Base-by-base conservation (phyloP, 306 rosid genomes). In the Cajanus cajan region DNA sequence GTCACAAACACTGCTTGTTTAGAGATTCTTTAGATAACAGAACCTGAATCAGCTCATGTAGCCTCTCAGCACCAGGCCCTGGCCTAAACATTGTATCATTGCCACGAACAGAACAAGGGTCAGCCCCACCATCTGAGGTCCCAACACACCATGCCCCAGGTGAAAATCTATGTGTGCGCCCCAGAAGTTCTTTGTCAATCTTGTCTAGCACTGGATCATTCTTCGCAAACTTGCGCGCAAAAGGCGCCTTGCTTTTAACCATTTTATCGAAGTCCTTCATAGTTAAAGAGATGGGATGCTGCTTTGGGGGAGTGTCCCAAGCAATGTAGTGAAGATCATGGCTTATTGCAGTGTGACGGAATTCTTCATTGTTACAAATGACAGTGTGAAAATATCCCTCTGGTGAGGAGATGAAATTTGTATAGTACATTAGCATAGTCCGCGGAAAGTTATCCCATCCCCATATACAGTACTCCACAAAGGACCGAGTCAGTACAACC, bases 311-410 rank as follows among this genome's bases (percentile, higher is more conserved):
- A 58, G 15, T 93, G 94, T 93, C 99, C 99, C 99, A 95, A 52
- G 97, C 99, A 68, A 95, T 95, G 91, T 90, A 93, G 87, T 95
- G 99, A 71, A 95, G 99, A 85, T 95, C 98, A n/a, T 95, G 99
- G 80, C 93, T 76, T 76, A 88, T 77, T 5, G 90, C 92, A 0
- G 96, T 84, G 74, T 88, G 90, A 1, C 85, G 87, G 80, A 88
- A 94, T 68, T 87, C 90, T 50, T 90, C 87, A 0, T 68, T 89
- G 89, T 89, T 89, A 86, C 97, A 92, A 57, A 94, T 92, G 40
- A 94, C 95, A 0, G 94, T 93, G 77, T 95, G 97, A 71, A 91
- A 95, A 85, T 91, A 95, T 78, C 96, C 97, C 88, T 93, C 97
- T 0, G 98, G 99, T 1, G 99, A 94, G 41, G 98, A 95, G 71